These are phyloP conservation scores for Podospora pseudocomata DNA, from an alignment of 495 filamentous ascomycete species.

Conservation along the genomic window DNA sequence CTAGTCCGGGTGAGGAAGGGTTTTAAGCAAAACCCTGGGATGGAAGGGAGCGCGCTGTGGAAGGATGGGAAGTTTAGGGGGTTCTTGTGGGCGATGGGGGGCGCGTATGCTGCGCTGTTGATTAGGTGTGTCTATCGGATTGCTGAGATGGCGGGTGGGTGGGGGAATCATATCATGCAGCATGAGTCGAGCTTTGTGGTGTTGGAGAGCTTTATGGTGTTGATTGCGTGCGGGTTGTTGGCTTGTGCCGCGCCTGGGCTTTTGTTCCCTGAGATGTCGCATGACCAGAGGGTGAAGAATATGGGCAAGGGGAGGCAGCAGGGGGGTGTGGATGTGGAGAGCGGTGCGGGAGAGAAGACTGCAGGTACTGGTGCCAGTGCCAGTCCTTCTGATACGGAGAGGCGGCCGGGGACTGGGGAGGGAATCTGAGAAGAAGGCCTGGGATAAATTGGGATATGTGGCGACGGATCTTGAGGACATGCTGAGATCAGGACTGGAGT, in stretches of 20 bases:
- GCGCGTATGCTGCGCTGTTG: slow-evolving; percentile 59
- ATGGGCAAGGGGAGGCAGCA: background rate
- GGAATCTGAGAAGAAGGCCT: background rate
- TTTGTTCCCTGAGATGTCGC: slow-evolving; percentile 41
- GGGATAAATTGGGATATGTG: too few relatives aligned
- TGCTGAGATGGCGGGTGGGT: slow-evolving; percentile 65
- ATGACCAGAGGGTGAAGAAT: slow-evolving; percentile 8
- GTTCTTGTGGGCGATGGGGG: slow-evolving; percentile 48
- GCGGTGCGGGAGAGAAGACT: background rate
- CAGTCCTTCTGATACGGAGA: slow-evolving; percentile 9
- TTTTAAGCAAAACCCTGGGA: slow-evolving; percentile 22
- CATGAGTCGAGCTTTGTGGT: slow-evolving; percentile 61
- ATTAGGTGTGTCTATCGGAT: slow-evolving; percentile 67
- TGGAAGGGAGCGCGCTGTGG: slow-evolving; percentile 30
- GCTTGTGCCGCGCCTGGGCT: slow-evolving; percentile 38
- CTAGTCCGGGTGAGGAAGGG: slow-evolving; percentile 37
- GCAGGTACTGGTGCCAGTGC: slow-evolving; percentile 1
- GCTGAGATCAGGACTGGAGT: too few relatives aligned
- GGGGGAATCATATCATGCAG: slow-evolving; percentile 64
- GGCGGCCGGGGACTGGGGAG: slow-evolving; percentile 2
- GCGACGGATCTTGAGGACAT: too few relatives aligned
- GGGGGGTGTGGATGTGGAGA: background rate
- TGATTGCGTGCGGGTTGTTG: slow-evolving; percentile 38
- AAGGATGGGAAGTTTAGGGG: slow-evolving; percentile 45
- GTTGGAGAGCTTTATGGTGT: slow-evolving; percentile 50